Percentiles rank a stretch among this genome's conserved stretches.
Evolutionary conservation across 805 yeast species (phyloP).

Genomic region (Cyberlindnera nakhonratchasimensis): DNA sequence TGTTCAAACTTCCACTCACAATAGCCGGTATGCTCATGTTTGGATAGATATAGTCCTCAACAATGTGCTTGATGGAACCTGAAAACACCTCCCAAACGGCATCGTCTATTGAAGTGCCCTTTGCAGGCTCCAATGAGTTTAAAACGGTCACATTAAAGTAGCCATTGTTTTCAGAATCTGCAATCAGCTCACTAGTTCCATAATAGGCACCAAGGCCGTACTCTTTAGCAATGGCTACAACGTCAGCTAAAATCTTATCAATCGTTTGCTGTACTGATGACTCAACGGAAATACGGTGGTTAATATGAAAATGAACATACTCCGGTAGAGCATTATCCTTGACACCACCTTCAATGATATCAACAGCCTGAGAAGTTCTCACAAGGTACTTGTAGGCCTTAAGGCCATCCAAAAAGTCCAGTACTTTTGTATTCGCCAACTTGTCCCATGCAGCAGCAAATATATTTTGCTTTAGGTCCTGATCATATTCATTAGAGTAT

Average conservation of each 20-base stretch:
- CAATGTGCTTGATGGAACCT: constrained; percentile 60
- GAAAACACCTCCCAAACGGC: constrained; percentile 54
- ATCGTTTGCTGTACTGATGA: constrained; percentile 32
- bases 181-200: constrained; percentile 8
- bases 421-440: constrained; percentile 35
- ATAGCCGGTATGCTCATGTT: constrained; percentile 35
- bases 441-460: constrained; percentile 35
- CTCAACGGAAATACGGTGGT: constrained; percentile 57
- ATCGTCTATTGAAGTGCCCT: constrained; percentile 44
- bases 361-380: constrained; percentile 42
- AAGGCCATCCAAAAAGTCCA: constrained; percentile 30
- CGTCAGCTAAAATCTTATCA: constrained; percentile 33
- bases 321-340: constrained; percentile 71
- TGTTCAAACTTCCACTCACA: constrained; percentile 56
- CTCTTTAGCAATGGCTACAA: constrained; percentile 39
- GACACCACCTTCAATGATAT: constrained; percentile 59
- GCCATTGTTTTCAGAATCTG: constrained; percentile 36
- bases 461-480: constrained; percentile 27
- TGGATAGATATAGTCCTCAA: constrained; percentile 47
- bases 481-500: constrained; percentile 29
- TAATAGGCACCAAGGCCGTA: constrained; percentile 32
- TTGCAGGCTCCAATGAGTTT: constrained; percentile 46
- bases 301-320: constrained; percentile 43
- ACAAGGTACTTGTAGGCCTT: constrained; percentile 36
- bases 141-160: constrained; percentile 30